These are phyloP conservation scores for Pseudopithomyces maydicus DNA, from an alignment of 2,329 filamentous ascomycete species.

Conservation along the genomic window DNA sequence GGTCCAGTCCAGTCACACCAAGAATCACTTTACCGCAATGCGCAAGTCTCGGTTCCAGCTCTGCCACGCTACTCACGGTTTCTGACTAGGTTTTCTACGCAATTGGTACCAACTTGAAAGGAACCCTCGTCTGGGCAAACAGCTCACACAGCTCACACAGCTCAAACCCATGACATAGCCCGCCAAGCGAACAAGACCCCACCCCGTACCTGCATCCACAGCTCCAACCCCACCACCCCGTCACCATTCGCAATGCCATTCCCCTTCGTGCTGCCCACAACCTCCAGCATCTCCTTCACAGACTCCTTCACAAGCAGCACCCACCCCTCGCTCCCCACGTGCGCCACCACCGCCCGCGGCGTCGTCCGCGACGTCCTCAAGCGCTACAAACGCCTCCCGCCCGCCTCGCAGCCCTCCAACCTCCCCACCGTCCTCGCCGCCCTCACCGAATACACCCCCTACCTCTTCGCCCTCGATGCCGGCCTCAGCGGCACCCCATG, in stretches of 20 bases:
- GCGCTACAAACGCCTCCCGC: constrained; percentile 83
- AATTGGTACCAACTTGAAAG: too few species aligned
- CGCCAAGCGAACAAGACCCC: constrained; percentile 32
- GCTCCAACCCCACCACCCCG: constrained; percentile 16
- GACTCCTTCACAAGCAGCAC: constrained; percentile 76
- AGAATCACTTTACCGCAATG: not conserved
- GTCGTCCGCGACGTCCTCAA: constrained; percentile 85
- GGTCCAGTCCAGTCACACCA: constrained; percentile 8
- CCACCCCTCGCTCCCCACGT: constrained; percentile 85
- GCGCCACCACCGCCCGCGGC: constrained; percentile 81
- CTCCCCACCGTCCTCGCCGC: constrained; percentile 72
- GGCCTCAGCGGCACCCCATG: constrained; percentile 65
- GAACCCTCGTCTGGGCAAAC: not conserved
- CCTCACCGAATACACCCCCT: constrained; percentile 80
- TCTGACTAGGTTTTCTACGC: too few species aligned
- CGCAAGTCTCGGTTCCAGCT: constrained; percentile 2
- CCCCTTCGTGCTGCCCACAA: constrained; percentile 86
- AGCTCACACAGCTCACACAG: not conserved
- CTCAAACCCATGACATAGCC: not conserved
- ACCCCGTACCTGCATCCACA: constrained; percentile 31
- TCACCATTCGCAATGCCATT: constrained; percentile 72
- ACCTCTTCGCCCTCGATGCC: constrained; percentile 76
- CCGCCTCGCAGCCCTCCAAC: constrained; percentile 70
- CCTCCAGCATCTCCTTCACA: constrained; percentile 83
- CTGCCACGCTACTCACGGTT: not conserved